Evolutionary conservation across 2,329 filamentous ascomycete genomes (phyloP).

Genomic region (Fusarium chlamydosporum): DNA sequence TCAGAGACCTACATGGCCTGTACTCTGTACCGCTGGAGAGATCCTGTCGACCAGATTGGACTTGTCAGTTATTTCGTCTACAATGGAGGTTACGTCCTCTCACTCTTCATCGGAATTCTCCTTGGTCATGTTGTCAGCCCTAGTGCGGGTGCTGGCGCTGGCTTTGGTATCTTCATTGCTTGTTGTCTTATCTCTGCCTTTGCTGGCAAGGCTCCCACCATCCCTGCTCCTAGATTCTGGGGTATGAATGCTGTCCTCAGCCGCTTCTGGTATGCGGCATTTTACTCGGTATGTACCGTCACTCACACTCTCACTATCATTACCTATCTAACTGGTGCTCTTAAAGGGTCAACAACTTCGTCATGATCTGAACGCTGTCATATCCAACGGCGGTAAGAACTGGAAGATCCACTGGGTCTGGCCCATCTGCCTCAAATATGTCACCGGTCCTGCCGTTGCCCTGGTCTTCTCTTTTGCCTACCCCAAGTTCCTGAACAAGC

Average conservation of each 20-base stretch:
- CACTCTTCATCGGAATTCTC: constrained; percentile 62
- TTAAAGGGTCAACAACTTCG: constrained; percentile 68
- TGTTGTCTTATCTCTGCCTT: constrained; percentile 55
- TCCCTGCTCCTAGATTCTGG: constrained; percentile 60
- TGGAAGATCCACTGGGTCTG: constrained; percentile 66
- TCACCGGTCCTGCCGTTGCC: constrained; percentile 60
- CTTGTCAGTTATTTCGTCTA: constrained; percentile 57
- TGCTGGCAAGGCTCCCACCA: constrained; percentile 57
- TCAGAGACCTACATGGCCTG: constrained; percentile 64
- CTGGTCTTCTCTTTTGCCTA: constrained; percentile 65
- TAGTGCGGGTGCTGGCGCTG: constrained; percentile 61
- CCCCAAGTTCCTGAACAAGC: constrained; percentile 47
- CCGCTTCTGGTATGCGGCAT: constrained; percentile 65
- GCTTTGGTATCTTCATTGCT: constrained; percentile 63
- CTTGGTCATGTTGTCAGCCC: constrained; percentile 61
- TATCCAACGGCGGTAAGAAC: constrained; percentile 62
- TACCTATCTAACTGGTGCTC: no score
- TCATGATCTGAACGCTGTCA: constrained; percentile 64
- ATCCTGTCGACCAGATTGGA: constrained; percentile 61
- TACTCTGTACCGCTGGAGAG: constrained; percentile 64
- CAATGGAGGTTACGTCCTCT: constrained; percentile 64
- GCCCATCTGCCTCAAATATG: constrained; percentile 61
- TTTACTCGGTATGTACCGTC: constrained; percentile 64
- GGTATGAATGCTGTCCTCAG: constrained; percentile 54
- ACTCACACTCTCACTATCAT: no score